Conservation (phyloP, 2,329 filamentous ascomycete genomes). For the Aspergillus jensenii region DNA sequence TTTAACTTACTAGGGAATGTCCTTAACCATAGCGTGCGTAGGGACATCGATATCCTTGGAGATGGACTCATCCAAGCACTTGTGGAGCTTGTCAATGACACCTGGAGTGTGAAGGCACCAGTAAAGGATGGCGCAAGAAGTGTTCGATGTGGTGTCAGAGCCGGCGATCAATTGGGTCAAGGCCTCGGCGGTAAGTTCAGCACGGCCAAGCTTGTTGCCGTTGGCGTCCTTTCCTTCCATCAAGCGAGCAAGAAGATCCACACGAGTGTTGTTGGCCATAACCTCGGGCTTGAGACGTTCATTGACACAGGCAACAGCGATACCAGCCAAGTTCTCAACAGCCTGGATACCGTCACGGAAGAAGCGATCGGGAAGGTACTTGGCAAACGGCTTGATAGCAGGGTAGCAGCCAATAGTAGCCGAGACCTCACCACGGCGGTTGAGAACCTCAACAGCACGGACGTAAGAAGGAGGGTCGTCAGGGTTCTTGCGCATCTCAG, state of each 20-base stretch:
- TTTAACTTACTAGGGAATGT: conserved; percentile 64
- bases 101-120: conserved; percentile 69
- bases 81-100: conserved; percentile 69
- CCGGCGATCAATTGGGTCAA: conserved; percentile 81
- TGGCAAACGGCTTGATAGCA: conserved; percentile 73
- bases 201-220: conserved; percentile 70
- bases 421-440: conserved; percentile 82
- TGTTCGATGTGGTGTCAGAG: conserved; percentile 67
- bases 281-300: conserved; percentile 67
- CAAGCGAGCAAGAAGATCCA: conserved; percentile 76
- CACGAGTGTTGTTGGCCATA: conserved; percentile 62
- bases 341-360: conserved; percentile 73
- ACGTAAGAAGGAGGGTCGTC: conserved; percentile 66
- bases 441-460: conserved; percentile 82
- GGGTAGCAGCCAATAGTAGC: conserved; percentile 75
- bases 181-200: conserved; percentile 84
- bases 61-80: conserved; percentile 72
- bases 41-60: conserved; percentile 64
- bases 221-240: conserved; percentile 84
- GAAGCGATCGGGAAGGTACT: conserved; percentile 78
- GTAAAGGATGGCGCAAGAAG: conserved; percentile 79
- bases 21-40: conserved; percentile 68
- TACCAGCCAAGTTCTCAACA: conserved; percentile 79
- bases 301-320: conserved; percentile 80
- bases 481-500: conserved; percentile 67